Evolutionary conservation across 495 filamentous ascomycete species (phyloP).

Genomic region (Jackrogersella minutella): DNA sequence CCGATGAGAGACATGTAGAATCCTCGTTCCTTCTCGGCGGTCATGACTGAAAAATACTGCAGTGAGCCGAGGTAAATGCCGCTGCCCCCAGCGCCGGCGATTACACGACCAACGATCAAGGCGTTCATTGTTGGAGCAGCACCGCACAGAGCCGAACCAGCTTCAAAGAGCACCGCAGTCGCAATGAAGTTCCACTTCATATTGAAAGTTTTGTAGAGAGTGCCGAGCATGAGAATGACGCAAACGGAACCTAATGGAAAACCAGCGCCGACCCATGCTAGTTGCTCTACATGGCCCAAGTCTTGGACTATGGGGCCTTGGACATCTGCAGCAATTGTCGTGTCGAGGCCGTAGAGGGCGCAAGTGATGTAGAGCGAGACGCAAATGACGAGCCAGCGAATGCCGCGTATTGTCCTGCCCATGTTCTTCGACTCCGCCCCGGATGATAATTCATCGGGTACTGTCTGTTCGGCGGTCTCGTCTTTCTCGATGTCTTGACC

Average conservation of each 20-base stretch:
- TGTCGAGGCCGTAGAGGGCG: conserved; percentile 60
- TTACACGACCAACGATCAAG: conserved; percentile 59
- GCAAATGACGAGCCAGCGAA: neutral
- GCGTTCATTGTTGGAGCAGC: conserved; percentile 57
- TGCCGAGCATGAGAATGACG: conserved; percentile 50
- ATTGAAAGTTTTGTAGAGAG: conserved; percentile 55
- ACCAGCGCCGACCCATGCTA: conserved; percentile 61
- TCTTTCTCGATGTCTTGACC: neutral
- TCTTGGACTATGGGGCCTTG: conserved; percentile 56
- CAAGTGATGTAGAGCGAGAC: neutral
- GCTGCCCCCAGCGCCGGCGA: conserved; percentile 50
- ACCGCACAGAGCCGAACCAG: conserved; percentile 62
- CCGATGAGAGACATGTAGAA: conserved; percentile 54
- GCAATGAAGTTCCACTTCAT: conserved; percentile 16
- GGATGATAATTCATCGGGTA: neutral
- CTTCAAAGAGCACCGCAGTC: conserved; percentile 57
- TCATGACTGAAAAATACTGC: conserved; percentile 51
- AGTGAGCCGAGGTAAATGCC: conserved; percentile 59
- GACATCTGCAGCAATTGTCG: conserved; percentile 65
- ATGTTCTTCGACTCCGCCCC: neutral
- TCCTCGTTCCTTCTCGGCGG: conserved; percentile 51
- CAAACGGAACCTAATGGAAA: conserved; percentile 56
- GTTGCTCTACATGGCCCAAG: conserved; percentile 57
- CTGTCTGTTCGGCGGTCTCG: neutral
- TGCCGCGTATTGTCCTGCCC: neutral